Evolutionary conservation across 2,329 filamentous ascomycete genomes (phyloP).

Genomic region (Fusarium tricinctum): DNA sequence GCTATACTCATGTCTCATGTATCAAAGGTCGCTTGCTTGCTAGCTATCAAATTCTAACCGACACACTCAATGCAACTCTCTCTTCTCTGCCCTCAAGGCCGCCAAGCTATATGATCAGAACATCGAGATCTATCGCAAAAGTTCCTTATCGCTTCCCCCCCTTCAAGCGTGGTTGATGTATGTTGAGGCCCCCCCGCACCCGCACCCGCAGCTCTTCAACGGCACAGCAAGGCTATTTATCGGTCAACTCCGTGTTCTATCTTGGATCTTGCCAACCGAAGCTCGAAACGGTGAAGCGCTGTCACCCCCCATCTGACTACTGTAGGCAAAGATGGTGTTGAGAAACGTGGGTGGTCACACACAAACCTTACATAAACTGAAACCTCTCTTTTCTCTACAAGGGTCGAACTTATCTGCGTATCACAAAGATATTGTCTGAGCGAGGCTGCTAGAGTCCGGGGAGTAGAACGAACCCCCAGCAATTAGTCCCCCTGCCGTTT

Average conservation of each 20-base stretch:
- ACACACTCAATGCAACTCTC: neutral
- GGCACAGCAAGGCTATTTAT: constrained; percentile 26
- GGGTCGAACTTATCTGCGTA: neutral
- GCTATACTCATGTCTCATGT: too few relatives aligned
- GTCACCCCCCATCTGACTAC: constrained; percentile 20
- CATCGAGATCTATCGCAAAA: constrained; percentile 36
- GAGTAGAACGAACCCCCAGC: neutral
- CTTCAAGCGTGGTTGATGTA: neutral
- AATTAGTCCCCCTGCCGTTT: constrained; percentile 12
- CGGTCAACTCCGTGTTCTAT: constrained; percentile 27
- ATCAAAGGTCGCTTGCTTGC: constrained; percentile 1
- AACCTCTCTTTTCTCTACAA: constrained; percentile 5
- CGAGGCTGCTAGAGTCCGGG: neutral
- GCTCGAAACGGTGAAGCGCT: neutral
- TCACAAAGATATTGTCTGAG: neutral
- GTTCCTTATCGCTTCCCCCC: constrained; percentile 13
- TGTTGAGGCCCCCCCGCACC: constrained; percentile 25
- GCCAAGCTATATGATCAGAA: neutral
- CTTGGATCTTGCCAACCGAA: constrained; percentile 22
- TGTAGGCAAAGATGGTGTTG: constrained; percentile 15
- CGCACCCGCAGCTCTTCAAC: constrained; percentile 8
- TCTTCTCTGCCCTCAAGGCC: neutral
- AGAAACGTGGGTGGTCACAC: constrained; percentile 26
- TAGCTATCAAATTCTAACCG: neutral
- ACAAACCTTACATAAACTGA: constrained; percentile 32